phyloP scores from a whole-genome alignment of 2,329 filamentous ascomycete genomes.

The Claviceps quebecensis region DNA sequence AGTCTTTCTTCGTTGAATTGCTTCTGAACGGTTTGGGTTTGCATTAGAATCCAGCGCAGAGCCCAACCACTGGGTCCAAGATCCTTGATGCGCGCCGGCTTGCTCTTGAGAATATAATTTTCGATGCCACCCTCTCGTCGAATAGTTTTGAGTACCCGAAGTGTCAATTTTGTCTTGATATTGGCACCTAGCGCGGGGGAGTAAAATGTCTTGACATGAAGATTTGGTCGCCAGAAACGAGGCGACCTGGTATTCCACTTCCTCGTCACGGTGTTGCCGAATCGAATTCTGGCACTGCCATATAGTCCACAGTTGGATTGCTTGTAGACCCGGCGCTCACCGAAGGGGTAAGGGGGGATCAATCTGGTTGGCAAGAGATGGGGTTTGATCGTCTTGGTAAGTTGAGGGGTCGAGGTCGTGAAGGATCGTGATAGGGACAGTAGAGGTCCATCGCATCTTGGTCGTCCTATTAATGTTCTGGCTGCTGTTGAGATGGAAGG shows the following conservation, averaged over 20 bases:
- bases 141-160: slow-evolving; percentile 58
- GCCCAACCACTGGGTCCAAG: slow-evolving; percentile 84
- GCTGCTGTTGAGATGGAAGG: neutral
- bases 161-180: slow-evolving; percentile 55
- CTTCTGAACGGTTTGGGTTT: slow-evolving; percentile 51
- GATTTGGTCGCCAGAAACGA: slow-evolving; percentile 63
- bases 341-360: slow-evolving; percentile 61
- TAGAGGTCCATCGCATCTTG: neutral
- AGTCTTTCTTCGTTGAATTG: slow-evolving; percentile 52
- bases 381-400: slow-evolving; percentile 27
- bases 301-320: slow-evolving; percentile 67
- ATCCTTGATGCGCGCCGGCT: slow-evolving; percentile 65
- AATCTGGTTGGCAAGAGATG: slow-evolving; percentile 31
- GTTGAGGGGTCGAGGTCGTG: slow-evolving; percentile 21
- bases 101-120: slow-evolving; percentile 75
- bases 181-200: slow-evolving; percentile 45
- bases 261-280: slow-evolving; percentile 66
- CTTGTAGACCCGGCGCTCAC: slow-evolving; percentile 57
- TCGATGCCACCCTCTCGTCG: slow-evolving; percentile 81
- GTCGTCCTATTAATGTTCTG: neutral
- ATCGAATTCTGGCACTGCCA: slow-evolving; percentile 55
- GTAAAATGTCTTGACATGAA: slow-evolving; percentile 54
- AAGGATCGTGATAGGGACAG: slow-evolving; percentile 14
- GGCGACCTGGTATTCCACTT: slow-evolving; percentile 56
- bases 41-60: slow-evolving; percentile 79